These are phyloP conservation scores for Moniliella sp. DNA, from an alignment of 1,284 basidiomycete genomes.

Conservation along the genomic window DNA sequence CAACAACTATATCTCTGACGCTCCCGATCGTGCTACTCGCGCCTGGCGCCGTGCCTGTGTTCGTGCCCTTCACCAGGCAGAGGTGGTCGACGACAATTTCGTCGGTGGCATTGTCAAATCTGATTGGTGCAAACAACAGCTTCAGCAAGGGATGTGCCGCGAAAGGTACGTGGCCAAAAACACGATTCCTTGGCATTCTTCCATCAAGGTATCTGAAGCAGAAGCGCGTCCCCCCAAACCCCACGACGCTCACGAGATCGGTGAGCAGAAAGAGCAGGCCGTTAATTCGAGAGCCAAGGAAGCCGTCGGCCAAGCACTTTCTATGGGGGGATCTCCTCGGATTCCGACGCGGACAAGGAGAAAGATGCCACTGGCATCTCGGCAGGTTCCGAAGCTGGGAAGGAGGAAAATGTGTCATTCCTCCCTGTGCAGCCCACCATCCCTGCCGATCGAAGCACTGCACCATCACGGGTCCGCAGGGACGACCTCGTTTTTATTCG, in stretches of 20 bases:
- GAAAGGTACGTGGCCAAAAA: background rate
- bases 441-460: background rate
- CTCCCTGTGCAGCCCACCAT: background rate
- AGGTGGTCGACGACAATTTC: background rate
- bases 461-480: background rate
- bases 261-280: too few relatives aligned
- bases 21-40: too few relatives aligned
- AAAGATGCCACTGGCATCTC: background rate
- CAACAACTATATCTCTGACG: too few relatives aligned
- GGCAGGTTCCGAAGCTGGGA: background rate
- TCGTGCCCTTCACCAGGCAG: background rate
- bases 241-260: too few relatives aligned
- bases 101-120: too few relatives aligned
- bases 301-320: too few relatives aligned
- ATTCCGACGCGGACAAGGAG: background rate
- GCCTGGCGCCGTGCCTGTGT: too few relatives aligned
- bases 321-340: too few relatives aligned
- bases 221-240: conserved; percentile 1
- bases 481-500: conserved; percentile 7
- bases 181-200: background rate
- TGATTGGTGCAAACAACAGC: background rate
- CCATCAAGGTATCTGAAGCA: background rate
- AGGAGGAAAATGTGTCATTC: too few relatives aligned
- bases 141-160: background rate
- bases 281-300: too few relatives aligned